Evolutionary conservation across 257 asterid genomes (phyloP).

Genomic region (Marsdenia floribunda): DNA sequence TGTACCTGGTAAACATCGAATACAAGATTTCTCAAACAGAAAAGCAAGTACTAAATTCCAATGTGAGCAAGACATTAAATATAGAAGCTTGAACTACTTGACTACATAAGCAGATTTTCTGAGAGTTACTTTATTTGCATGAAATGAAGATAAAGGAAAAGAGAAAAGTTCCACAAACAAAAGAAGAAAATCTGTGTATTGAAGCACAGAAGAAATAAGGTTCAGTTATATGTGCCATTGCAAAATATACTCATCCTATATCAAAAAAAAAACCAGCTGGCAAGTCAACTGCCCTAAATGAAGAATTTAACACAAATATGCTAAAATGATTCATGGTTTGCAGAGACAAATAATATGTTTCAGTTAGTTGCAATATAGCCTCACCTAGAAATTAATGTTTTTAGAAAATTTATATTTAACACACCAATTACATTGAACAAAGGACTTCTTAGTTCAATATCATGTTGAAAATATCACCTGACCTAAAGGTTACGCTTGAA

Average conservation of each 20-base stretch:
- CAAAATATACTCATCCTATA: background rate
- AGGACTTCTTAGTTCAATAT: background rate
- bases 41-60: background rate
- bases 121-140: background rate
- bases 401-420: no score
- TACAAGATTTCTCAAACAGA: background rate
- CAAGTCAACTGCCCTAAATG: background rate
- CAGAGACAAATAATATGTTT: background rate
- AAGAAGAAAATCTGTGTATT: background rate
- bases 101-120: background rate
- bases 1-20: conserved; percentile 50
- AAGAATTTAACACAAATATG: background rate
- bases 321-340: background rate
- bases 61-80: background rate
- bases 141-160: background rate
- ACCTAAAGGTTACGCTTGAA: background rate
- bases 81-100: background rate
- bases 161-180: background rate
- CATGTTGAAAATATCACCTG: background rate
- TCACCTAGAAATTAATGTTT: background rate
- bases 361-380: background rate
- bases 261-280: background rate
- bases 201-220: background rate
- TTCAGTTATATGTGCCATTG: background rate
- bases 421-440: background rate